phyloP scores from a whole-genome alignment of 345 rosid species.

The Pistacia atlantica region DNA sequence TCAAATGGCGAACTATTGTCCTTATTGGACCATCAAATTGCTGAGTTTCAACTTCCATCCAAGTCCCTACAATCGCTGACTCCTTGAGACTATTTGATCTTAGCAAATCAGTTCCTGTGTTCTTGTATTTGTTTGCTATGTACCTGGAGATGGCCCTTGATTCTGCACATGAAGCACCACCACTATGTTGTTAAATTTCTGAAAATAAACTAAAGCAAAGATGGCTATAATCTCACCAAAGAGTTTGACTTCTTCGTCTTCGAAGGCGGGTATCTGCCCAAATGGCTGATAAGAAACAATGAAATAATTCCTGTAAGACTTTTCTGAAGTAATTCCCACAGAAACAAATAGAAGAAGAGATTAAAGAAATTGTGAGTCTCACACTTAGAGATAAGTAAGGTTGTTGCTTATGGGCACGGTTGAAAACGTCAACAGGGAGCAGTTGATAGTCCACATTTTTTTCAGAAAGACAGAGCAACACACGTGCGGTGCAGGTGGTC shows the following conservation, averaged over 20 bases:
- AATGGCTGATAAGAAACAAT: conserved; percentile 38
- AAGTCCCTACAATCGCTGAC: conserved; percentile 29
- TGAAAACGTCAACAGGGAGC: conserved; percentile 16
- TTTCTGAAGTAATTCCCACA: neutral
- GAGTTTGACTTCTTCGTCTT: conserved; percentile 36
- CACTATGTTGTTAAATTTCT: neutral
- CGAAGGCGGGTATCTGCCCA: conserved; percentile 45
- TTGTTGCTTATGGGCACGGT: conserved; percentile 26
- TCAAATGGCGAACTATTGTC: conserved; percentile 26
- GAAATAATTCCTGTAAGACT: neutral
- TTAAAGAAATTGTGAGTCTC: neutral
- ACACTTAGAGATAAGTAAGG: conserved; percentile 38
- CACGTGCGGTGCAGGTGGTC: conserved; percentile 25
- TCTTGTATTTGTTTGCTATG: conserved; percentile 36
- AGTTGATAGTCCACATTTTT: conserved; percentile 26
- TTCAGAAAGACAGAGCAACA: conserved; percentile 27
- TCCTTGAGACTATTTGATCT: conserved; percentile 22
- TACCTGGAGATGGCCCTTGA: conserved; percentile 48
- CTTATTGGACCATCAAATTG: conserved; percentile 34
- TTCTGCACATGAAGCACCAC: conserved; percentile 28
- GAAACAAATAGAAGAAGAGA: neutral
- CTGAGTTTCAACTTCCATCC: conserved; percentile 55
- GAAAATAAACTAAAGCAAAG: neutral
- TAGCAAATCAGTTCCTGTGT: conserved; percentile 33
- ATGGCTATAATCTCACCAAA: too few relatives aligned